Conservation (phyloP, 768 basidiomycete genomes). For the Leccinum uliginosum region DNA sequence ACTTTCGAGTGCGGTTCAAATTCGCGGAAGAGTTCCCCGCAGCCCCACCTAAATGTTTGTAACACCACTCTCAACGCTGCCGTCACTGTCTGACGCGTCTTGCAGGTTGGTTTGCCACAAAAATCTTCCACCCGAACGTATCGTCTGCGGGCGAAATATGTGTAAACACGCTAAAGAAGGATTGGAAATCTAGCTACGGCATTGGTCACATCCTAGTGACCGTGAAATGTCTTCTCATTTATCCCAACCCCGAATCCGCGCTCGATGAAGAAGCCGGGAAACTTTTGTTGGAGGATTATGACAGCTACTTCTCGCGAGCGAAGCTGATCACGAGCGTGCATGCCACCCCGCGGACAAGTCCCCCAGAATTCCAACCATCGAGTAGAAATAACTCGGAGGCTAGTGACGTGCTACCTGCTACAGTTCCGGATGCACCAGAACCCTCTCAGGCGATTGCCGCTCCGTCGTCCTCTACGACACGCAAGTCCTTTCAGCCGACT, state of each 20-base stretch:
- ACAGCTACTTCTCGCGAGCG: slow-evolving; percentile 81
- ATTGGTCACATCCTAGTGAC: slow-evolving; percentile 89
- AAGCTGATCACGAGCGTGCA: slow-evolving; percentile 89
- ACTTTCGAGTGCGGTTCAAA: slow-evolving; percentile 72
- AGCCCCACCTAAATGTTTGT: slow-evolving; percentile 84
- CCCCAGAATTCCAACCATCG: slow-evolving; percentile 63
- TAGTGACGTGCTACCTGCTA: slow-evolving; percentile 11
- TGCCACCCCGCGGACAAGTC: slow-evolving; percentile 74
- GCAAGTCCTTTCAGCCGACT: slow-evolving; percentile 41
- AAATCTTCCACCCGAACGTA: slow-evolving; percentile 98
- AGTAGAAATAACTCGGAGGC: slow-evolving; percentile 25
- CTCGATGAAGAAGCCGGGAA: slow-evolving; percentile 96
- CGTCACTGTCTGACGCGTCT: slow-evolving; percentile 3
- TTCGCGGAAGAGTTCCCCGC: slow-evolving; percentile 95
- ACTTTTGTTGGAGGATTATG: slow-evolving; percentile 84
- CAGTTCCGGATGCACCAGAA: slow-evolving; percentile 18
- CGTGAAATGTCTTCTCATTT: slow-evolving; percentile 92
- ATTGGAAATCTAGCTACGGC: slow-evolving; percentile 91
- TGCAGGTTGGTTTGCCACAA: slow-evolving; percentile 84
- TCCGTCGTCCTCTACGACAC: slow-evolving; percentile 37
- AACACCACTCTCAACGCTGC: not conserved
- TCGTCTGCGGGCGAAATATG: slow-evolving; percentile 89
- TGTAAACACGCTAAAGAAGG: slow-evolving; percentile 95
- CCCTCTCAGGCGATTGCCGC: slow-evolving; percentile 34
- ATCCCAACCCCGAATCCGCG: slow-evolving; percentile 95